Evolutionary conservation across 495 filamentous ascomycete genomes (phyloP).

Genomic region (Eremomyces bilateralis): DNA sequence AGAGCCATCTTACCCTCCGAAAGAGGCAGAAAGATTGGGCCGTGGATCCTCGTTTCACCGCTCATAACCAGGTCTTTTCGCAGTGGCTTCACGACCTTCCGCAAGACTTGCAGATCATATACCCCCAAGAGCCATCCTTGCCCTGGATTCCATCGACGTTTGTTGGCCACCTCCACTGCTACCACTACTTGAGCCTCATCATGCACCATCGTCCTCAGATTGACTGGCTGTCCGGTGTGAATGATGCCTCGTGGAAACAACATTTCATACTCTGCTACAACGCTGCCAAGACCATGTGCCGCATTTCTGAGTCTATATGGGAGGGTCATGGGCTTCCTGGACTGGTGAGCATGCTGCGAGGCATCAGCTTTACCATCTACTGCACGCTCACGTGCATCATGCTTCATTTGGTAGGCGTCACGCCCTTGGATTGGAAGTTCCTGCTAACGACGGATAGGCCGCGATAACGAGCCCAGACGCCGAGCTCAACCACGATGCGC

Average conservation of each 20-base stretch:
- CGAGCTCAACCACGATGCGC: conserved; percentile 61
- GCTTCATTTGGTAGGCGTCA: conserved; percentile 62
- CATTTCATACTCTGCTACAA: conserved; percentile 74
- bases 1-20: conserved; percentile 55
- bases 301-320: conserved; percentile 73
- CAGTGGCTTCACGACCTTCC: conserved; percentile 64
- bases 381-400: conserved; percentile 81
- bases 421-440: neutral
- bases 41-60: conserved; percentile 61
- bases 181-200: conserved; percentile 73
- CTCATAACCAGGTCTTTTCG: conserved; percentile 49
- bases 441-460: conserved; percentile 30
- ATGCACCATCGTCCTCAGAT: conserved; percentile 81
- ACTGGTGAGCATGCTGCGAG: conserved; percentile 79
- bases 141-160: conserved; percentile 82
- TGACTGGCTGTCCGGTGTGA: conserved; percentile 44
- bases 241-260: conserved; percentile 63
- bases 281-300: conserved; percentile 72
- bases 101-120: conserved; percentile 53
- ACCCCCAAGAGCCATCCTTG: conserved; percentile 55
- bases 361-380: conserved; percentile 92
- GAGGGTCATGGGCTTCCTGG: conserved; percentile 58
- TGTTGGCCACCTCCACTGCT: conserved; percentile 77
- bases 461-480: conserved; percentile 89
- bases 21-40: conserved; percentile 71